A percentile compares a stretch with the other conserved stretches of the same genome.
phyloP scores from a whole-genome alignment of 129 eudicot species.

The Tagetes patula region DNA sequence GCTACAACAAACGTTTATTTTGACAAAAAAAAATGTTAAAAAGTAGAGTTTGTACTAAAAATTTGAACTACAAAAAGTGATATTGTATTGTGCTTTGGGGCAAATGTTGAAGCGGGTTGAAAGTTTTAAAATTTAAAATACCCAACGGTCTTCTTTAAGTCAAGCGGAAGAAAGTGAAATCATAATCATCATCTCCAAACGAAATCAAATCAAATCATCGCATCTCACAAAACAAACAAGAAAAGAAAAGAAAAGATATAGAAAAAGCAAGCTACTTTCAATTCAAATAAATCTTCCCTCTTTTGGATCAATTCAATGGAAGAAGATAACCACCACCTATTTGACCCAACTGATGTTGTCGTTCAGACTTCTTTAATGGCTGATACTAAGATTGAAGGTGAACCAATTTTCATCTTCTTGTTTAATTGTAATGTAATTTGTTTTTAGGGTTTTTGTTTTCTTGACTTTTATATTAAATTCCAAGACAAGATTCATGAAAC shows the following conservation, averaged over 20 bases:
- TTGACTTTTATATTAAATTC: background rate
- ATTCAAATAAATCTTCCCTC: slow-evolving; percentile 33
- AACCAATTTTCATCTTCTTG: background rate
- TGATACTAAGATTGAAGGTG: slow-evolving; percentile 45
- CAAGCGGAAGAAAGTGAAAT: slow-evolving; percentile 36
- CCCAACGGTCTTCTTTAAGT: slow-evolving; percentile 43
- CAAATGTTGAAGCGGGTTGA: slow-evolving; percentile 27
- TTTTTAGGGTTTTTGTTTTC: slow-evolving; percentile 7
- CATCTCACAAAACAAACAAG: slow-evolving; percentile 33
- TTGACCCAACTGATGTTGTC: slow-evolving; percentile 59
- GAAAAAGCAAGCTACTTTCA: background rate
- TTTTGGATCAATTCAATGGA: slow-evolving; percentile 53
- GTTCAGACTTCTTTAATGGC: slow-evolving; percentile 22
- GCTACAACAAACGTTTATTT: too few species aligned
- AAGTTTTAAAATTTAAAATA: slow-evolving; percentile 50
- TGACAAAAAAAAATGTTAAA: too few species aligned
- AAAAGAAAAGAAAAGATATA: background rate
- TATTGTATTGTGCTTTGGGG: too few species aligned
- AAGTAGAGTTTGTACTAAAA: too few species aligned
- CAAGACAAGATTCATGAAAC: background rate
- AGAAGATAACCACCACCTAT: slow-evolving; percentile 29
- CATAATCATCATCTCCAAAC: slow-evolving; percentile 31
- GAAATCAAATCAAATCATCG: slow-evolving; percentile 65
- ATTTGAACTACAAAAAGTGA: too few species aligned
- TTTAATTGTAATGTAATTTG: background rate